Evolutionary conservation across 2,329 filamentous ascomycete genomes (phyloP).

Genomic region (Fusarium concolor): DNA sequence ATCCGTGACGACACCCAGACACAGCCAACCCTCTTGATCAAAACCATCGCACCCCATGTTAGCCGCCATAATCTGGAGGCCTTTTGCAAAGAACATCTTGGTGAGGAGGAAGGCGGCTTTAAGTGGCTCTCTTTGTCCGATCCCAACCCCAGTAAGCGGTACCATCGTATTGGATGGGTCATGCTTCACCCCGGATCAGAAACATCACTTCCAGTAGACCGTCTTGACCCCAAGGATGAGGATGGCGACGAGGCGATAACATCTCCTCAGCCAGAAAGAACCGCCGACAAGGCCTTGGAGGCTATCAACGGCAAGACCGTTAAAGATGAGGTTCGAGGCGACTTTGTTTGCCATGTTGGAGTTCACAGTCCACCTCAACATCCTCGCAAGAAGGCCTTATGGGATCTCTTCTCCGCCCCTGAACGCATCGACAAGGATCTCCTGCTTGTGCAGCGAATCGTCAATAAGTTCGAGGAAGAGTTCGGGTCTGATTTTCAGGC

Average conservation of each 20-base stretch:
- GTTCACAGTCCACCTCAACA: slow-evolving; percentile 90
- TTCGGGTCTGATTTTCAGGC: slow-evolving; percentile 83
- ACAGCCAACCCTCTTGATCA: slow-evolving; percentile 94
- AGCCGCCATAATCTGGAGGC: slow-evolving; percentile 92
- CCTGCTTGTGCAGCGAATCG: slow-evolving; percentile 81
- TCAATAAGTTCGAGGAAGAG: slow-evolving; percentile 86
- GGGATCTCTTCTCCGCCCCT: slow-evolving; percentile 95
- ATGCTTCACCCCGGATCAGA: slow-evolving; percentile 88
- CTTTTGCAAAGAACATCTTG: slow-evolving; percentile 94
- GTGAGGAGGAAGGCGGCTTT: slow-evolving; percentile 90
- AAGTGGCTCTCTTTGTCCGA: slow-evolving; percentile 97
- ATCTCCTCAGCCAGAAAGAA: slow-evolving; percentile 64
- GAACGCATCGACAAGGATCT: slow-evolving; percentile 94
- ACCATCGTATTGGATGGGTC: slow-evolving; percentile 98
- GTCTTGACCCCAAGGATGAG: slow-evolving; percentile 79
- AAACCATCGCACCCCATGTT: slow-evolving; percentile 96
- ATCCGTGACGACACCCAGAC: slow-evolving; percentile 88
- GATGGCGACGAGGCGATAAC: slow-evolving; percentile 69
- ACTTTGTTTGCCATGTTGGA: slow-evolving; percentile 97
- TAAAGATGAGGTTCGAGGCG: slow-evolving; percentile 90
- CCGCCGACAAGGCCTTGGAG: slow-evolving; percentile 87
- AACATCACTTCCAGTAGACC: slow-evolving; percentile 71
- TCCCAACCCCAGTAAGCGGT: slow-evolving; percentile 96
- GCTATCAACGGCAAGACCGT: slow-evolving; percentile 99
- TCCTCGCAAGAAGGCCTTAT: slow-evolving; percentile 92